Evolutionary conservation across 441 rosid genomes (phyloP).

Genomic region (Arabidopsis lyrata): DNA sequence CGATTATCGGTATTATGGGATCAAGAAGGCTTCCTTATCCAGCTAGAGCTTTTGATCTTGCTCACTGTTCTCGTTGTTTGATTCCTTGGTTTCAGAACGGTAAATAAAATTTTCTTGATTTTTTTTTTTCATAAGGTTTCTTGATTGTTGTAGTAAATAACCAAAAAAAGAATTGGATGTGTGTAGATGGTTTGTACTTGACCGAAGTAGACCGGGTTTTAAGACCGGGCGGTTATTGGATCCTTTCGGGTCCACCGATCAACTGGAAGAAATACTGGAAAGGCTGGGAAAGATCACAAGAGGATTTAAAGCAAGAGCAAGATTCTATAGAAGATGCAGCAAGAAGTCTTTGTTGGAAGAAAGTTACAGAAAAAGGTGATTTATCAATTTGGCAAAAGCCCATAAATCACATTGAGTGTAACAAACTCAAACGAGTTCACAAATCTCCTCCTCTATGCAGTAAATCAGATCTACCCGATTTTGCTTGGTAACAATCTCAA

Average conservation of each 20-base stretch:
- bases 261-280: constrained; percentile 88
- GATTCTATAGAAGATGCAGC: constrained; percentile 81
- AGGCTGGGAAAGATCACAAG: constrained; percentile 89
- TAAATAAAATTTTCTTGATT: constrained; percentile 39
- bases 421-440: constrained; percentile 52
- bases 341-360: constrained; percentile 86
- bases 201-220: constrained; percentile 88
- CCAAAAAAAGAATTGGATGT: background rate
- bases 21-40: constrained; percentile 93
- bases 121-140: background rate
- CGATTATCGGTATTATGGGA: constrained; percentile 85
- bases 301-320: constrained; percentile 87
- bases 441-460: constrained; percentile 75
- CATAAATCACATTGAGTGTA: constrained; percentile 76
- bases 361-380: constrained; percentile 78
- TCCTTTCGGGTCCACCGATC: constrained; percentile 94
- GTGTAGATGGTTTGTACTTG: constrained; percentile 80
- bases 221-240: constrained; percentile 95
- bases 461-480: constrained; percentile 70
- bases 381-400: constrained; percentile 85
- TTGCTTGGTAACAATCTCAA: constrained; percentile 66
- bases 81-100: constrained; percentile 82
- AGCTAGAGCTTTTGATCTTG: constrained; percentile 93
- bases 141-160: constrained; percentile 2
- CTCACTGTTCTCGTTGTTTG: constrained; percentile 96